Conservation (phyloP, 306 rosid species). For the Fagus crenata region DNA sequence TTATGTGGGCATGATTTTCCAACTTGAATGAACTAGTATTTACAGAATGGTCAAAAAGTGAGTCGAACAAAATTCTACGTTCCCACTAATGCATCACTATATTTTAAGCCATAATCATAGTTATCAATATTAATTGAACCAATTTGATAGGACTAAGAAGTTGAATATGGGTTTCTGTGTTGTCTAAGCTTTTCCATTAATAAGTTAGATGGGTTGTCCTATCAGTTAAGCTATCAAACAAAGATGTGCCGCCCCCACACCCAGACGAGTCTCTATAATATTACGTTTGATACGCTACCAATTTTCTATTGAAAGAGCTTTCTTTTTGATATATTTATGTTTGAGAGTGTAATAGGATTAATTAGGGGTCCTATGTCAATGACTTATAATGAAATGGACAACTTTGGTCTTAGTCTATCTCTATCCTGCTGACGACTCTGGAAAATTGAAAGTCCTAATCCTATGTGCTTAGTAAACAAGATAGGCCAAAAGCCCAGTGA, state of each 20-base stretch:
- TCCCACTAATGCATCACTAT: no score
- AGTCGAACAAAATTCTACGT: no score
- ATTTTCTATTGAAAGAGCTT: neutral
- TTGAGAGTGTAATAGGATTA: no score
- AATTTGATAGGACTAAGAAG: no score
- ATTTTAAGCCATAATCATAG: no score
- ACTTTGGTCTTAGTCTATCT: constrained; percentile 11
- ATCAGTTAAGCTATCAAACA: neutral
- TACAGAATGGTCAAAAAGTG: no score
- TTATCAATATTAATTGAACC: no score
- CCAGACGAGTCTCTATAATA: neutral
- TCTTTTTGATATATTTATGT: no score
- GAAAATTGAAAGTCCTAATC: neutral
- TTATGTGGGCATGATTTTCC: no score
- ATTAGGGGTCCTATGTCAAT: no score
- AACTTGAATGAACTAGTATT: no score
- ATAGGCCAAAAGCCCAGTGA: constrained; percentile 2
- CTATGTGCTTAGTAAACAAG: no score
- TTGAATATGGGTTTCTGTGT: neutral
- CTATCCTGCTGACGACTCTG: neutral
- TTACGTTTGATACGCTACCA: constrained; percentile 3
- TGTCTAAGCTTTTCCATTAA: neutral
- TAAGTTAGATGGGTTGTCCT: constrained; percentile 16
- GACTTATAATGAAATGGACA: constrained; percentile 9
- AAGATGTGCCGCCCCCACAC: neutral